Percentiles rank a stretch among this genome's conserved stretches.
These are phyloP conservation scores for Elsinoe necatrix DNA, from an alignment of 2,329 filamentous ascomycete species.

Conservation along the genomic window DNA sequence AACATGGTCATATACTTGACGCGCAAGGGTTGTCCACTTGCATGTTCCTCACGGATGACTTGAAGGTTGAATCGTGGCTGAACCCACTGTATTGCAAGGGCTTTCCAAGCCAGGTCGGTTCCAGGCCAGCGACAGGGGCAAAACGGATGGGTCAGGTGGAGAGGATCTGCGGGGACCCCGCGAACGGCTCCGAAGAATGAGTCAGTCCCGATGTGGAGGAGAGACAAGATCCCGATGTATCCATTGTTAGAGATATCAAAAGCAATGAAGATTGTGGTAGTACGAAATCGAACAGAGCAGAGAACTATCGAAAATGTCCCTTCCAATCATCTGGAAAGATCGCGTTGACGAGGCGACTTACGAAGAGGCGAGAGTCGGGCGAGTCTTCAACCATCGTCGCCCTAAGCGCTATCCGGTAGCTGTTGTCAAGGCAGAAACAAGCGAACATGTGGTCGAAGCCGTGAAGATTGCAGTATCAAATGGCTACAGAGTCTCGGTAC, in stretches of 20 bases:
- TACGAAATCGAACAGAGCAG: neutral
- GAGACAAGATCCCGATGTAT: neutral
- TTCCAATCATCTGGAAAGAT: slow-evolving; percentile 20
- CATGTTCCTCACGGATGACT: neutral
- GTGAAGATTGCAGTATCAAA: slow-evolving; percentile 29
- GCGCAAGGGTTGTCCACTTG: neutral
- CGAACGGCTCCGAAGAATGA: neutral
- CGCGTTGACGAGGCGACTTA: slow-evolving; percentile 23
- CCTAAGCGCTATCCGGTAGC: slow-evolving; percentile 35
- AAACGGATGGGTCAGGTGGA: slow-evolving; percentile 26
- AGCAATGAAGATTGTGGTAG: neutral
- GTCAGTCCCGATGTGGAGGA: slow-evolving; percentile 11
- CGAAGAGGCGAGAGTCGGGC: slow-evolving; percentile 32
- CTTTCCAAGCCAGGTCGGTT: neutral
- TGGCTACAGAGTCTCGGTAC: slow-evolving; percentile 36
- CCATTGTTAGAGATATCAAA: neutral
- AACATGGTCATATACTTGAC: neutral
- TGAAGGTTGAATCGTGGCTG: neutral
- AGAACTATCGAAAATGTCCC: neutral
- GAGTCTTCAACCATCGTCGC: slow-evolving; percentile 40
- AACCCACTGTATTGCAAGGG: neutral
- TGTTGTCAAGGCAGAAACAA: slow-evolving; percentile 33
- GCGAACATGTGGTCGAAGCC: slow-evolving; percentile 31
- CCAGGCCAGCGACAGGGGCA: neutral
- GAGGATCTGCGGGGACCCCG: slow-evolving; percentile 8